phyloP scores from a whole-genome alignment of 2,329 filamentous ascomycete species.

The Cercospora sojina region DNA sequence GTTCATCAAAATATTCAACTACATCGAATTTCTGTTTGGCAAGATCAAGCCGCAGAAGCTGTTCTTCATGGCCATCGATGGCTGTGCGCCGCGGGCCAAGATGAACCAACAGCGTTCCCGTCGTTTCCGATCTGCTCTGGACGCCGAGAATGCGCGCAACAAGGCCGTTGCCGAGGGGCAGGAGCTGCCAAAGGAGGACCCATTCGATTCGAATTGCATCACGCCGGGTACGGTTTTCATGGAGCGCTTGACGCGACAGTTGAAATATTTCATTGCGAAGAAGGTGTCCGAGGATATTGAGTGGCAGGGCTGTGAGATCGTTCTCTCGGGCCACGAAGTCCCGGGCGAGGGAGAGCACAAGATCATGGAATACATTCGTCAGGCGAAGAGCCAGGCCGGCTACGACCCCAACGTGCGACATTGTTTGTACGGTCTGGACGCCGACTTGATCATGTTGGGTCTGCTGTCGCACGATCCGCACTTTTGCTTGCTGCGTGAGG shows the following conservation, averaged over 20 bases:
- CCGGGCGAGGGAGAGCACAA: constrained; percentile 98
- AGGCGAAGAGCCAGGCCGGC: constrained; percentile 89
- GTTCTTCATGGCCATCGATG: constrained; percentile 99
- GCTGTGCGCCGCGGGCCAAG: constrained; percentile 94
- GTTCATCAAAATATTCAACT: constrained; percentile 99
- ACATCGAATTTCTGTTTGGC: constrained; percentile 96
- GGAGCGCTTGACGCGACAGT: constrained; percentile 88
- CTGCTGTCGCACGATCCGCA: constrained; percentile 96
- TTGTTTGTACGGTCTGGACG: constrained; percentile 95
- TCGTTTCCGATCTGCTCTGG: constrained; percentile 89
- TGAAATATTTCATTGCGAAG: constrained; percentile 99
- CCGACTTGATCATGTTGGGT: constrained; percentile 97
- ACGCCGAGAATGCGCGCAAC: constrained; percentile 83
- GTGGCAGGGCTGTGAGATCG: constrained; percentile 95
- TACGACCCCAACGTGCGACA: constrained; percentile 94
- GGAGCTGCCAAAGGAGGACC: constrained; percentile 89
- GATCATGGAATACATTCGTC: constrained; percentile 99
- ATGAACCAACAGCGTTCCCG: constrained; percentile 99
- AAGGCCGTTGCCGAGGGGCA: constrained; percentile 87
- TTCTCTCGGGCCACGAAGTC: constrained; percentile 95
- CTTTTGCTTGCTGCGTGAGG: constrained; percentile 94
- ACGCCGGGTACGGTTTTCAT: constrained; percentile 97
- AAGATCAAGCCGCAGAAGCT: constrained; percentile 98
- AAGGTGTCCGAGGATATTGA: constrained; percentile 96
- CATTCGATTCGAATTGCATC: constrained; percentile 99